These are phyloP conservation scores for Colletotrichum tabaci DNA, from an alignment of 2,329 filamentous ascomycete species.

Conservation along the genomic window DNA sequence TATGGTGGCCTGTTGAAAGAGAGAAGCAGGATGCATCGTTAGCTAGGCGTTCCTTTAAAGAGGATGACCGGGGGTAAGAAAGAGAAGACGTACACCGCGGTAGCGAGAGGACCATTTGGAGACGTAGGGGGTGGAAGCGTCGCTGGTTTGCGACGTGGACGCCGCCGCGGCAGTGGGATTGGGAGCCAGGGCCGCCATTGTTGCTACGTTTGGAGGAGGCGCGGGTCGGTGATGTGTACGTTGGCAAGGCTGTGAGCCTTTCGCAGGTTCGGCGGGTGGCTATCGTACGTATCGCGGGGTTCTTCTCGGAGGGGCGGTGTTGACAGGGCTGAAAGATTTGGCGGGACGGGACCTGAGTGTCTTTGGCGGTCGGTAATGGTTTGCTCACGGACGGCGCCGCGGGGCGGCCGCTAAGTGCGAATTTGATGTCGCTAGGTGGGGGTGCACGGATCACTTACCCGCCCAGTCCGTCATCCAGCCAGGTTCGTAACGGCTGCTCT, in stretches of 20 bases:
- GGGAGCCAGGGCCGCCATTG: constrained; percentile 54
- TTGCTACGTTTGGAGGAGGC: constrained; percentile 8
- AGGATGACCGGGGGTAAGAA: constrained; percentile 8
- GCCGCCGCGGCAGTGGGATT: constrained; percentile 38
- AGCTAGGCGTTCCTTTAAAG: not conserved
- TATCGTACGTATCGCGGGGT: constrained; percentile 27
- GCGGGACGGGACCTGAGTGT: constrained; percentile 3
- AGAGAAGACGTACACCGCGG: constrained; percentile 68
- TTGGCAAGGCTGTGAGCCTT: not conserved
- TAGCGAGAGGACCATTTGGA: constrained; percentile 74
- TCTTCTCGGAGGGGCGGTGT: constrained; percentile 28
- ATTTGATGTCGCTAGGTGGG: constrained; percentile 24
- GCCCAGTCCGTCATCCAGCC: not conserved
- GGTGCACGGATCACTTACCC: not conserved
- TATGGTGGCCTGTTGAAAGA: constrained; percentile 79
- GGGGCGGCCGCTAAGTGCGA: constrained; percentile 10
- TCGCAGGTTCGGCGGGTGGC: too few relatives aligned
- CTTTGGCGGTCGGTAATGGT: not conserved
- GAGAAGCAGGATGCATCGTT: not conserved
- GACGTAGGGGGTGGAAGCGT: constrained; percentile 57
- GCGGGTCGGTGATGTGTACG: not conserved
- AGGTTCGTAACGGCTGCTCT: not conserved
- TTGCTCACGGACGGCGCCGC: constrained; percentile 7
- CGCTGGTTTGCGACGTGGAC: constrained; percentile 40
- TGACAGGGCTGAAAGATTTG: constrained; percentile 31